A percentile compares a stretch with the other conserved stretches of the same genome.
Evolutionary conservation across 2,329 filamentous ascomycete genomes (phyloP).

Genomic region (Camillea tinctor): DNA sequence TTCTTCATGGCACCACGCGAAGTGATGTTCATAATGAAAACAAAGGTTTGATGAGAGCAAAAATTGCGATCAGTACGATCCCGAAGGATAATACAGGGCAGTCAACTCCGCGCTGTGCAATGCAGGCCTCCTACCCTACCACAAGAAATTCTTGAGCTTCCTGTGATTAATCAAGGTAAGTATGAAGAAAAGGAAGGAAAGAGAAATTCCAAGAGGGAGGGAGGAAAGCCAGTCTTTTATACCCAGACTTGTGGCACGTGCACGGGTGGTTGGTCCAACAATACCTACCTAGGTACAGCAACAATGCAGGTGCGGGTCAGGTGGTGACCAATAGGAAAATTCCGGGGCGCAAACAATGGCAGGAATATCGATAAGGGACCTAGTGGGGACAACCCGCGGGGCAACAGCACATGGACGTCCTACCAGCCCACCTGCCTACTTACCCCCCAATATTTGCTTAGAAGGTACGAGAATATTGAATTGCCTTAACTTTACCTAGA

Average conservation of each 20-base stretch:
- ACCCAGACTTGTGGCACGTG: neutral
- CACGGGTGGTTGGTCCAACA: neutral
- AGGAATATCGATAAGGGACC: neutral
- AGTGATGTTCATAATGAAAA: conserved; percentile 44
- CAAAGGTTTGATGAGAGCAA: conserved; percentile 36
- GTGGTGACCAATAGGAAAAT: too few species aligned
- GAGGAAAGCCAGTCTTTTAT: neutral
- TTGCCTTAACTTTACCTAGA: too few species aligned
- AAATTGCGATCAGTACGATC: conserved; percentile 51
- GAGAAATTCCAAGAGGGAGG: neutral
- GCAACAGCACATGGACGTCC: neutral
- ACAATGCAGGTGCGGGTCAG: too few species aligned
- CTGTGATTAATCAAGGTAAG: conserved; percentile 48
- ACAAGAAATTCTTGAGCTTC: conserved; percentile 44
- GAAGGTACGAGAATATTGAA: neutral
- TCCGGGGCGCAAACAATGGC: neutral
- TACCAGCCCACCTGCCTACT: too few species aligned
- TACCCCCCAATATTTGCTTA: neutral
- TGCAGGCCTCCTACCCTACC: conserved; percentile 48
- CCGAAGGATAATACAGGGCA: conserved; percentile 51
- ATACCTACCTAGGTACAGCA: neutral
- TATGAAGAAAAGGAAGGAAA: conserved; percentile 41
- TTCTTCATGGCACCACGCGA: conserved; percentile 44
- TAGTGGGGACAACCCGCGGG: neutral
- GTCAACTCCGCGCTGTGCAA: conserved; percentile 52